Evolutionary conservation across 2,329 filamentous ascomycete genomes (phyloP).

Genomic region (Lasiodiplodia sp.): DNA sequence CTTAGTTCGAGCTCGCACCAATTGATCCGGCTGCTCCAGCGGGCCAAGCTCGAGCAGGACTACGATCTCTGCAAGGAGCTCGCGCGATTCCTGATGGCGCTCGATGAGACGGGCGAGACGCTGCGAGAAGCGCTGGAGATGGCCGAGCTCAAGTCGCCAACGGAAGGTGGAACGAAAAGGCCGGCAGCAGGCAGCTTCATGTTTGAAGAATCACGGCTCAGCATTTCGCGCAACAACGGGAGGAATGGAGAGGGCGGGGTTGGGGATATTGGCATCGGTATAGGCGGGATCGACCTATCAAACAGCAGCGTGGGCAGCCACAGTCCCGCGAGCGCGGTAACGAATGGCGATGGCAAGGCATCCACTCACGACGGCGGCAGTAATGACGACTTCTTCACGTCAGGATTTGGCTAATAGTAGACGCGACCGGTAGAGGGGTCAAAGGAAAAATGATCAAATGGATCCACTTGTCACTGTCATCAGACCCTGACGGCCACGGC

Average conservation of each 20-base stretch:
- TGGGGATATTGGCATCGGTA: slow-evolving; percentile 25
- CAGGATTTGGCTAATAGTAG: slow-evolving; percentile 12
- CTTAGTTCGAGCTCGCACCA: slow-evolving; percentile 72
- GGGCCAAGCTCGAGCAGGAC: slow-evolving; percentile 83
- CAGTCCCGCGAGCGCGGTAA: slow-evolving; percentile 13
- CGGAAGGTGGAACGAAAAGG: slow-evolving; percentile 26
- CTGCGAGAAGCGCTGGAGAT: slow-evolving; percentile 73
- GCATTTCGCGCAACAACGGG: slow-evolving; percentile 8
- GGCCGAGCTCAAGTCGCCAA: slow-evolving; percentile 46
- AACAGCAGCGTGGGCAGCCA: slow-evolving; percentile 29
- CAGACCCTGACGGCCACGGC: neutral
- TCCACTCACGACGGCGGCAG: neutral
- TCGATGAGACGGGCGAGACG: slow-evolving; percentile 86
- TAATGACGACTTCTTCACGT: slow-evolving; percentile 18
- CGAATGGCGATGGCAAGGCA: slow-evolving; percentile 16
- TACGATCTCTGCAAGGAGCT: slow-evolving; percentile 97
- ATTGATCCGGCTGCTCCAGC: slow-evolving; percentile 78
- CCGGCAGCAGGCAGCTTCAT: slow-evolving; percentile 40
- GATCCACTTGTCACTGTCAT: neutral
- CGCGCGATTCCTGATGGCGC: slow-evolving; percentile 89
- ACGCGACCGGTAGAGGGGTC: neutral
- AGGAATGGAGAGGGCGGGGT: slow-evolving; percentile 5
- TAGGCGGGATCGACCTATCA: slow-evolving; percentile 25
- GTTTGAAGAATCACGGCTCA: slow-evolving; percentile 36
- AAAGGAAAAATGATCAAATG: slow-evolving; percentile 11